A percentile compares a stretch with the other conserved stretches of the same genome.
These are phyloP conservation scores for Euphrasia arctica DNA, from an alignment of 305 asterid genomes.

Conservation along the genomic window DNA sequence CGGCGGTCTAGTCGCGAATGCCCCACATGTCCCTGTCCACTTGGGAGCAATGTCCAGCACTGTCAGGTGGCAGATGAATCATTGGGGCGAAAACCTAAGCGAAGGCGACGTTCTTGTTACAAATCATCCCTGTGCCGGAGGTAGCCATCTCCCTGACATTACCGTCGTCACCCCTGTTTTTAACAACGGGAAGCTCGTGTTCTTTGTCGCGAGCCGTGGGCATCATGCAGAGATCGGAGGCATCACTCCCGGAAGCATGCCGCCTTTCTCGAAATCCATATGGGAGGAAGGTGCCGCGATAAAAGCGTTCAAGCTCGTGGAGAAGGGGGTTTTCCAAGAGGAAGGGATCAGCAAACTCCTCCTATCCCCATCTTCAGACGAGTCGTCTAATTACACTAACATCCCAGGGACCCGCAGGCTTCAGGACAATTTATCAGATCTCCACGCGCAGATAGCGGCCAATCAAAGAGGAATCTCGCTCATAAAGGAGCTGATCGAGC, in stretches of 20 bases:
- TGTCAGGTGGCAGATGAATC: slow-evolving; percentile 80
- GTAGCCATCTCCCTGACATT: slow-evolving; percentile 95
- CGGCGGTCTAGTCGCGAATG: slow-evolving; percentile 96
- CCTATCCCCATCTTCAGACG: slow-evolving; percentile 51
- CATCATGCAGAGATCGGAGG: slow-evolving; percentile 99
- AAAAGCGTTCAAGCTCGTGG: slow-evolving; percentile 93
- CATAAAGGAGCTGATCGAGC: slow-evolving; percentile 91
- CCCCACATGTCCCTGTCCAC: slow-evolving; percentile 98
- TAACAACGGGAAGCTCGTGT: slow-evolving; percentile 63
- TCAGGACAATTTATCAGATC: slow-evolving; percentile 92
- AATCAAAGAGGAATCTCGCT: slow-evolving; percentile 92
- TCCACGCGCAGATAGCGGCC: slow-evolving; percentile 95
- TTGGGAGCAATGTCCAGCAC: slow-evolving; percentile 99
- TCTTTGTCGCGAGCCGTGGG: slow-evolving; percentile 94
- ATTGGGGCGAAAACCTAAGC: slow-evolving; percentile 71
- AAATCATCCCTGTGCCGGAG: slow-evolving; percentile 96
- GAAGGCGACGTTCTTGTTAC: slow-evolving; percentile 94
- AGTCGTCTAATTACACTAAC: slow-evolving; percentile 42
- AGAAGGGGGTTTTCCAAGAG: slow-evolving; percentile 79
- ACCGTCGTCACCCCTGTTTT: slow-evolving; percentile 93
- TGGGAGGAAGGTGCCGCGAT: slow-evolving; percentile 99
- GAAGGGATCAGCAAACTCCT: slow-evolving; percentile 80
- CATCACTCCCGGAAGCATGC: slow-evolving; percentile 98
- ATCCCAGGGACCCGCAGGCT: slow-evolving; percentile 93
- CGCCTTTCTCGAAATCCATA: slow-evolving; percentile 91